Evolutionary conservation across 306 rosid species (phyloP).

Genomic region (Fagus sylvatica): DNA sequence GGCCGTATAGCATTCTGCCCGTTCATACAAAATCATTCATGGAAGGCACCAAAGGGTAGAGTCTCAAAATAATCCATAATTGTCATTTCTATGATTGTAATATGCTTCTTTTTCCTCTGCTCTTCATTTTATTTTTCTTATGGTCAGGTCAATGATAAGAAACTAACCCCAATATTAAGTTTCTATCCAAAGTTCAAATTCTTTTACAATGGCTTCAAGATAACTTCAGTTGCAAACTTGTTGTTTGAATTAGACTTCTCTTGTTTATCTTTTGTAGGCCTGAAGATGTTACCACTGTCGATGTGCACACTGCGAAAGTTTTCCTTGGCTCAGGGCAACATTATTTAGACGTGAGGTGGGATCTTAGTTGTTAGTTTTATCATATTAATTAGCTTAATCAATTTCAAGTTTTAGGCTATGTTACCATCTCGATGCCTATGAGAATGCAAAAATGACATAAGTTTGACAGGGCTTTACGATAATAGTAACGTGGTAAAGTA

Average conservation of each 20-base stretch:
- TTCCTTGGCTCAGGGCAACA: slow-evolving; percentile 29
- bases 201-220: neutral
- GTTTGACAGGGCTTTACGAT: neutral
- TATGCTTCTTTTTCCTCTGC: neutral
- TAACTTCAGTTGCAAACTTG: neutral
- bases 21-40: neutral
- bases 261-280: slow-evolving; percentile 23
- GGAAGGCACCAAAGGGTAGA: slow-evolving; percentile 27
- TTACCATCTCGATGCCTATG: too few relatives aligned
- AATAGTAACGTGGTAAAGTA: neutral
- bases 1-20: neutral
- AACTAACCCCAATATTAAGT: neutral
- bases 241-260: neutral
- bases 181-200: neutral
- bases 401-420: too few relatives aligned
- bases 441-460: too few relatives aligned
- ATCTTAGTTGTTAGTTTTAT: neutral
- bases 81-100: neutral
- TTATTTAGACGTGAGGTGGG: slow-evolving; percentile 49
- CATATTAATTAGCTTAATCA: neutral
- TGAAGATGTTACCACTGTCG: slow-evolving; percentile 39
- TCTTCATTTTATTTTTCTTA: neutral
- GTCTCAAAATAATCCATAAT: neutral
- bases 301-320: slow-evolving; percentile 42
- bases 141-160: neutral